Base-by-base conservation (phyloP, 1,139 yeast genomes). In the Maudiozyma humilis region DNA sequence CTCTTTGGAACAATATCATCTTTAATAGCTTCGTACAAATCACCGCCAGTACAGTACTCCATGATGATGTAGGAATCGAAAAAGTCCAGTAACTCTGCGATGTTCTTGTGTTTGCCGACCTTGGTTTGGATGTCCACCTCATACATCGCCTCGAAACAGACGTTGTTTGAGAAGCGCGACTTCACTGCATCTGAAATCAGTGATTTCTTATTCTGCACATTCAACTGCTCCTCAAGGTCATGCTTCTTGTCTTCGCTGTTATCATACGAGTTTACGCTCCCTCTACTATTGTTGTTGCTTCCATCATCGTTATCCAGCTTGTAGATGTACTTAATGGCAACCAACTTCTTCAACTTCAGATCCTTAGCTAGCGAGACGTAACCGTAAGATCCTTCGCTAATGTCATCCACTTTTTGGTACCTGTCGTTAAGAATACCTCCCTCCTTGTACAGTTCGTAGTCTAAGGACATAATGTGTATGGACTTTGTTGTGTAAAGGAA, bases 351-450 rank as follows among this genome's bases (percentile, higher is more conserved):
- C 40, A 70, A 65, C 25, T 68, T 60, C 4, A 74, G 68, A 62
- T 89, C 96, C 56, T 79, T 79, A 5, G 96, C 96, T 30, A 89
- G 73, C 1, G 95, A 81, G 8, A 89, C 97, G 43, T 84, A 75
- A 37, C 97, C 97, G 63, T 87, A 89, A 0, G 96, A 87, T 32
- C 97, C 97, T 63, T 86, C 91, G 62, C 91, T 86, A 48, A 89
- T 77, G 57, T 83, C 89, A 44, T 82, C 79, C 14, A 87, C 73
- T 57, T 82, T 80, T 47, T 70, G 68, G 68, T 88, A 89, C 49
- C 86, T 70, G 47, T 71, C 71, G 51, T 78, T 72, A 45, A 84
- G 70, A 42, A 82, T 69, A 14, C 72, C 74, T 27, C 93, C 93
- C 44, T 73, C 71, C 52, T 78, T 77, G 62, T 82, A 82, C 36